phyloP scores from a whole-genome alignment of 2,329 filamentous ascomycete species.

The Microdochium nivale region DNA sequence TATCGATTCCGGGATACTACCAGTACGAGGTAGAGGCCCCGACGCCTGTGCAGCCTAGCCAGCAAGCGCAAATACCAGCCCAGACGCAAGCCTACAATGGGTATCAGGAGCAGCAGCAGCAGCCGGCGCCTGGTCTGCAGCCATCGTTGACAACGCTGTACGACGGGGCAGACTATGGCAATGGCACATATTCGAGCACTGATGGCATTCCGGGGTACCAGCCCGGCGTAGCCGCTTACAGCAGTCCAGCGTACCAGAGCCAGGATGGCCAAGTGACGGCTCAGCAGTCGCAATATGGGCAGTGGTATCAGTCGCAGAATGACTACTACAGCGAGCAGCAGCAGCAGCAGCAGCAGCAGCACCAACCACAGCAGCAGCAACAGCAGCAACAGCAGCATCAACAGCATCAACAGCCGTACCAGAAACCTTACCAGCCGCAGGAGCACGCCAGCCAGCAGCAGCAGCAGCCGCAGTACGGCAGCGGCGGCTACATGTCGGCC shows the following conservation, averaged over 20 bases:
- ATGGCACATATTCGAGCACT: slow-evolving; percentile 8
- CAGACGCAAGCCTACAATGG: not conserved
- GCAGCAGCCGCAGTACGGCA: slow-evolving; percentile 4
- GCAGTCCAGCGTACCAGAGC: slow-evolving; percentile 4
- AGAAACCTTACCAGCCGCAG: slow-evolving; percentile 7
- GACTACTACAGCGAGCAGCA: slow-evolving; percentile 7
- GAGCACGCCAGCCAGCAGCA: slow-evolving; percentile 1
- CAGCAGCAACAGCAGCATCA: slow-evolving; percentile 5
- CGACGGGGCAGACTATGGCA: not conserved
- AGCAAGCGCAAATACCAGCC: not conserved
- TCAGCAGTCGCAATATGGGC: slow-evolving; percentile 7
- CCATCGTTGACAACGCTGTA: not conserved
- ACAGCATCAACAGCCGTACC: slow-evolving; percentile 2
- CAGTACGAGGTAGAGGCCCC: not conserved
- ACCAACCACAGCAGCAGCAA: slow-evolving; percentile 6
- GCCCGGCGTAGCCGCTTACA: slow-evolving; percentile 11
- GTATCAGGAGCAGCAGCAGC: not conserved
- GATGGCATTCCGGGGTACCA: slow-evolving; percentile 9
- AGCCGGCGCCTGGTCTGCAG: not conserved
- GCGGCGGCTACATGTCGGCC: not conserved
- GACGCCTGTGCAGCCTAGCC: not conserved
- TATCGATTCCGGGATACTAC: not conserved
- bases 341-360: slow-evolving; percentile 1
- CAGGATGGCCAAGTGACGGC: slow-evolving; percentile 9
- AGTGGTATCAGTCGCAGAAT: slow-evolving; percentile 11